Percentiles rank a stretch among this genome's conserved stretches.
phyloP scores from a whole-genome alignment of 176 grass and related monocot genomes.

The Zea mays region Zm-B73-REFERENCE-NAM-5.0 NC_050102.1:177213501-177214000 shows the following conservation, averaged over 20 bases:
- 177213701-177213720: background rate
- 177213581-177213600: constrained; percentile 91
- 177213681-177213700: background rate
- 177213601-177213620: constrained; percentile 73
- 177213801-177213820: constrained; percentile 52
- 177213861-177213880: background rate
- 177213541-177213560: background rate
- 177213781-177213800: constrained; percentile 81
- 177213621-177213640: constrained; percentile 98
- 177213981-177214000: background rate
- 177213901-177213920: background rate
- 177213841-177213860: background rate
- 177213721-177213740: background rate
- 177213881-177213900: background rate
- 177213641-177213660: constrained; percentile 39
- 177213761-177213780: constrained; percentile 60
- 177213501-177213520: background rate
- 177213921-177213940: constrained; percentile 24
- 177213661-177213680: background rate
- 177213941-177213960: background rate
- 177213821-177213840: background rate
- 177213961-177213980: constrained; percentile 50
- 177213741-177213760: background rate
- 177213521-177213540: background rate
- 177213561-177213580: constrained; percentile 33